Base-by-base conservation (phyloP, 345 rosid genomes). In the Dipteronia sinensis region DNA sequence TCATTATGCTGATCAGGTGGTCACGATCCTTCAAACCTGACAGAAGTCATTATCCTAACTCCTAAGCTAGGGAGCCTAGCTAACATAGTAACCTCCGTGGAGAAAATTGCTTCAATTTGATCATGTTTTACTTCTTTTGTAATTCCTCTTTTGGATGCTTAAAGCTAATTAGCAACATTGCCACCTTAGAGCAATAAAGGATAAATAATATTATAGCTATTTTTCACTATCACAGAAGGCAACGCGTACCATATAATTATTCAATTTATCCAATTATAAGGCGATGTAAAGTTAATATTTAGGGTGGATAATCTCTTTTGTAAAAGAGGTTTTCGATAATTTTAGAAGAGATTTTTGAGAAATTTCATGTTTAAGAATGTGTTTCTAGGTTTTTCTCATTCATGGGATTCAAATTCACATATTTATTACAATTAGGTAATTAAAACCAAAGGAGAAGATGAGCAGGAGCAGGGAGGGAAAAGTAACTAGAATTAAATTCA, bases 401-500 rank as follows among this genome's bases (percentile, higher is more conserved):
- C 13, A 15, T 49, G 55, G 55, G 55, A 49, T 49, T 56, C 17
- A 56, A n/a, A 17, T 4, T 56, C 22, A 7, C 62, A 17, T 2
- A 56, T 4, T 34, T 34, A 34, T 34, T 34, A 5, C 38, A 34
- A 4, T 34, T 34, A 34, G 38, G 38, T 34, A 34, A 34, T 34
- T 34, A 16, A 31, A 15, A 38, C 46, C 7, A 27, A 64, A 23
- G 9, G 3, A 65, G 27, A 22, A 22, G 31, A 61, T 25, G 11
- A 38, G 25, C 17, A 17, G 44, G 1, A 27, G 27, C 27, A 27
- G 27, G 38, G 38, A 34, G 38, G 38, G 38, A 34, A 34, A 34
- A 79, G 85, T 77, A 65, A 72, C 85, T 78, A 71, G 61, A 80
- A 82, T 77, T 65, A 75, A 83, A 71, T 79, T 74, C 78, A 79